Conservation (phyloP, 169 alveolate species). For the Cryptosporidium meleagridis region DNA sequence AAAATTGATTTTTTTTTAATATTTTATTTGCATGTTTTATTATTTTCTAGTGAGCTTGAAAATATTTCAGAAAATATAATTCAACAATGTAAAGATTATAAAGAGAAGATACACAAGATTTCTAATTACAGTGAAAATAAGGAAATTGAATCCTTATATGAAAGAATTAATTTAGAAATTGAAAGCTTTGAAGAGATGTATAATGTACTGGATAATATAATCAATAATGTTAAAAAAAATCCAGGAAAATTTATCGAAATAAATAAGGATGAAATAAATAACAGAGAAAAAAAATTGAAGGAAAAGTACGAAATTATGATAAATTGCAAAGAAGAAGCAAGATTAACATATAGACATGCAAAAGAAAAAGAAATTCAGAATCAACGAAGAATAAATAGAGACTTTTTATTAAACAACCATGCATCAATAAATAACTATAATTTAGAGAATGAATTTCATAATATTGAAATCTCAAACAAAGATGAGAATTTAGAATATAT, state of each 20-base stretch:
- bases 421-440: neutral
- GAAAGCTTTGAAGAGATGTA: slow-evolving; percentile 10
- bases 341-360: neutral
- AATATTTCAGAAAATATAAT: neutral
- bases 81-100: neutral
- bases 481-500: slow-evolving; percentile 27
- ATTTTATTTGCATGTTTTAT: neutral
- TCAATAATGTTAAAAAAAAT: slow-evolving; percentile 1
- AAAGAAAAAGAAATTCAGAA: slow-evolving; percentile 9
- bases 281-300: slow-evolving; percentile 26
- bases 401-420: slow-evolving; percentile 2
- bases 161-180: slow-evolving; percentile 1
- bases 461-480: neutral
- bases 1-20: neutral
- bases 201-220: neutral
- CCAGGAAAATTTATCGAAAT: slow-evolving; percentile 40
- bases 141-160: neutral
- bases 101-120: neutral
- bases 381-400: slow-evolving; percentile 23
- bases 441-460: neutral
- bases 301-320: neutral
- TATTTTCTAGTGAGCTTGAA: slow-evolving; percentile 44
- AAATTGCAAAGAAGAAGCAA: slow-evolving; percentile 11
- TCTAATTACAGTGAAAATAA: neutral
- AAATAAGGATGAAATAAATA: slow-evolving; percentile 18